phyloP scores from a whole-genome alignment of 192 early-diverging fungal genomes.

The Jimgerdemannia lactiflua region DNA sequence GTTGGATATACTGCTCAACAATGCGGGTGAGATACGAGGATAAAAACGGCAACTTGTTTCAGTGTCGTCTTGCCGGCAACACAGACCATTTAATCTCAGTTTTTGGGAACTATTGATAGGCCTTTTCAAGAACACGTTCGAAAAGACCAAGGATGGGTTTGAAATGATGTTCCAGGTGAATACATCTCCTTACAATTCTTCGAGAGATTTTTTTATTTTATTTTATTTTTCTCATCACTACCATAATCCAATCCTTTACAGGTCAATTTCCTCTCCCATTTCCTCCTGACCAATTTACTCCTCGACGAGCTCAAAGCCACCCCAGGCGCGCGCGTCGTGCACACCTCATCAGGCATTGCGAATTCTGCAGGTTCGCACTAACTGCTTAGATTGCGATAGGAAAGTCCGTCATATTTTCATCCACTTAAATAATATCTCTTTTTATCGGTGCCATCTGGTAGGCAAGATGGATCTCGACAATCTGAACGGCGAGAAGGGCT shows the following conservation, averaged over 20 bases:
- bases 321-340: not conserved
- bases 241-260: not conserved
- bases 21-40: slow-evolving; percentile 20
- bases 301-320: slow-evolving; percentile 2
- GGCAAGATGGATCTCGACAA: not conserved
- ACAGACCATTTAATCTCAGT: no score
- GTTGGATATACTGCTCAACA: slow-evolving; percentile 31
- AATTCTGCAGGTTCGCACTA: not conserved
- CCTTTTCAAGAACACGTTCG: not conserved
- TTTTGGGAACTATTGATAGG: not conserved
- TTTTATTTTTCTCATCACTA: not conserved
- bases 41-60: not conserved
- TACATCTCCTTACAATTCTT: no score
- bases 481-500: not conserved
- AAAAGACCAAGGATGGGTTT: slow-evolving; percentile 13
- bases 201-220: no score
- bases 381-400: not conserved
- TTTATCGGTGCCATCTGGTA: not conserved
- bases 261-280: slow-evolving; percentile 14
- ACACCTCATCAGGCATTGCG: not conserved
- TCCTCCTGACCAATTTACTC: slow-evolving; percentile 14
- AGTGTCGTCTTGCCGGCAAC: not conserved
- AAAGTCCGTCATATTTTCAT: not conserved
- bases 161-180: slow-evolving; percentile 8
- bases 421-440: no score